phyloP scores from a whole-genome alignment of 2,329 filamentous ascomycete genomes.

The Colletotrichum sidae region DNA sequence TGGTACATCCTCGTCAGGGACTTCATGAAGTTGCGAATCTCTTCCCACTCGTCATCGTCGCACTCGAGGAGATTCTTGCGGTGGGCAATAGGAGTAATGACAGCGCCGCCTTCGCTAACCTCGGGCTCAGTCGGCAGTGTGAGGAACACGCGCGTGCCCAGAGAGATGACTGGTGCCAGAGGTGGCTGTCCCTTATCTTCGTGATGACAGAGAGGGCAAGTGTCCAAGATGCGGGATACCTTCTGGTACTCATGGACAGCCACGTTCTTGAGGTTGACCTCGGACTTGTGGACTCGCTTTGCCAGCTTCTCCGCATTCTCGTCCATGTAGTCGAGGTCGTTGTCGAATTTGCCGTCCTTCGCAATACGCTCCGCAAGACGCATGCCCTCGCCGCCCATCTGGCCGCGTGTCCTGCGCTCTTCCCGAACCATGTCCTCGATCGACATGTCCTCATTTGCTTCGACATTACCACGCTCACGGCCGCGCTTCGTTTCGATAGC shows the following conservation, averaged over 20 bases:
- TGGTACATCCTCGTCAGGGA: slow-evolving; percentile 93
- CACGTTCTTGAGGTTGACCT: slow-evolving; percentile 86
- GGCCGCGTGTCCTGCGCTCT: slow-evolving; percentile 85
- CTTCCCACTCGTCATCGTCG: slow-evolving; percentile 99
- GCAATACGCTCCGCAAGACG: slow-evolving; percentile 92
- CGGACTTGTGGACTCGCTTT: slow-evolving; percentile 86
- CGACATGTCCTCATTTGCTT: slow-evolving; percentile 94
- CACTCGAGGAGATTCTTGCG: slow-evolving; percentile 93
- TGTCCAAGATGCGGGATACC: slow-evolving; percentile 86
- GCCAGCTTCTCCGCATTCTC: slow-evolving; percentile 94
- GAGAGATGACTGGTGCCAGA: slow-evolving; percentile 84
- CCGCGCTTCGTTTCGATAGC: slow-evolving; percentile 83
- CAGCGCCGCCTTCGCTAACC: slow-evolving; percentile 82
- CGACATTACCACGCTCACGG: slow-evolving; percentile 83
- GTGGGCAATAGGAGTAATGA: slow-evolving; percentile 91
- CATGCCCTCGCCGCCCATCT: slow-evolving; percentile 82
- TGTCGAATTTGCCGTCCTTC: slow-evolving; percentile 90
- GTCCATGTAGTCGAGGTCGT: slow-evolving; percentile 96
- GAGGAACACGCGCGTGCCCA: slow-evolving; percentile 87
- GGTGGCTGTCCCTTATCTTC: slow-evolving; percentile 83
- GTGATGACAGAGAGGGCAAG: slow-evolving; percentile 91
- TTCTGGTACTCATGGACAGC: slow-evolving; percentile 92
- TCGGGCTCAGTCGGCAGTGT: slow-evolving; percentile 93
- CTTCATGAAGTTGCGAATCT: slow-evolving; percentile 99
- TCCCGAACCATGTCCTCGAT: slow-evolving; percentile 98